Percentiles rank a stretch among this genome's conserved stretches.
Evolutionary conservation across 2,329 filamentous ascomycete genomes (phyloP).

Genomic region (Hypoxylon sp.): DNA sequence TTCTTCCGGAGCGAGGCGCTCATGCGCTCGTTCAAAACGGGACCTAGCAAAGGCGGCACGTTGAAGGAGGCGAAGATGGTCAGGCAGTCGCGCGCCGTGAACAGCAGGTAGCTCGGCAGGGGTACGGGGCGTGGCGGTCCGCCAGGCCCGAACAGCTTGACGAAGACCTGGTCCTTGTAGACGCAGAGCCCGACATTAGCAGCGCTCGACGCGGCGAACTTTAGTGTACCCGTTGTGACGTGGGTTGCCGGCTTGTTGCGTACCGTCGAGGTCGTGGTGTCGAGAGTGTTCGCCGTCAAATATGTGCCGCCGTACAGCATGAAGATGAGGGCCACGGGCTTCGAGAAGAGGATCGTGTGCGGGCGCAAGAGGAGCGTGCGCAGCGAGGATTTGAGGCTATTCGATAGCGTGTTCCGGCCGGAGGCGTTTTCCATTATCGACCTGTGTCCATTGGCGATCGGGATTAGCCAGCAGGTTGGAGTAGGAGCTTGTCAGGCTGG

Average conservation of each 20-base stretch:
- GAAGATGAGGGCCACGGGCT: slow-evolving; percentile 78
- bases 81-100: slow-evolving; percentile 85
- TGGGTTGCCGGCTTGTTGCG: slow-evolving; percentile 68
- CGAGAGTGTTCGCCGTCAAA: slow-evolving; percentile 87
- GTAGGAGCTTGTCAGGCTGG: slow-evolving; percentile 3
- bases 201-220: slow-evolving; percentile 85
- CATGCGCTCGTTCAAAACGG: slow-evolving; percentile 71
- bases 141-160: slow-evolving; percentile 81
- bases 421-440: slow-evolving; percentile 88
- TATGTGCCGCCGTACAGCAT: slow-evolving; percentile 91
- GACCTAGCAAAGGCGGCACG: slow-evolving; percentile 83
- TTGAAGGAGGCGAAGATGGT: slow-evolving; percentile 97
- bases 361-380: slow-evolving; percentile 71
- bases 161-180: slow-evolving; percentile 91
- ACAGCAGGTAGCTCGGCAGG: slow-evolving; percentile 80
- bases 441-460: slow-evolving; percentile 57
- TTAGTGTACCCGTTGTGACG: slow-evolving; percentile 81
- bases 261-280: slow-evolving; percentile 80
- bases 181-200: slow-evolving; percentile 89
- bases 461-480: slow-evolving; percentile 20
- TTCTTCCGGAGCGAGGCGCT: slow-evolving; percentile 65
- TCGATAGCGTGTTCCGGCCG: slow-evolving; percentile 71
- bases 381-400: slow-evolving; percentile 73
- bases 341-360: slow-evolving; percentile 72
- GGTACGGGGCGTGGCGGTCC: slow-evolving; percentile 71